Base-by-base conservation (phyloP, 2,329 filamentous ascomycete genomes). In the Colletotrichum musicola region DNA sequence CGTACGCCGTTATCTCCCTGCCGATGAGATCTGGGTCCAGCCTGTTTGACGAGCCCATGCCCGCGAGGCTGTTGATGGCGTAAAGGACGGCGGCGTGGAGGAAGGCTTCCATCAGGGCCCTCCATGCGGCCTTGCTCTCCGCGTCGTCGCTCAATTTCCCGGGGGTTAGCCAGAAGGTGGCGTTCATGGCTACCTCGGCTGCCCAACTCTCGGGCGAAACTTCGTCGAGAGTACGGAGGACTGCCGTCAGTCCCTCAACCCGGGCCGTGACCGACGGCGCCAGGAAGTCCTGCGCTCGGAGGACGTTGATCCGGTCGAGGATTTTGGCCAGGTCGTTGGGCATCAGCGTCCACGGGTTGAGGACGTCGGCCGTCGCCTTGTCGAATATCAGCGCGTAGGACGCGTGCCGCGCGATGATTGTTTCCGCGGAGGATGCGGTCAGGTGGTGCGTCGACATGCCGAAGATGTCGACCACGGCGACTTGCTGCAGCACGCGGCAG, bases 61-160 rank as follows among this genome's bases (percentile, higher is more conserved):
- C n/a, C 13, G 51, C 51, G 7, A 67, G 60, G 2, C 40, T 54
- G 46, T 38, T 58, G 40, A 68, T 64, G 47, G 64, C 64, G 4
- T 64, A 58, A 0, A 59, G 18, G 0, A 50, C 30, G 6, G 51
- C n/a, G 6, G 54, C 64, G n/a, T 18, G 57, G 20, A 38, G 6
- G 47, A 54, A 64, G 0, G 64, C 49, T 6, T 53, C 40, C 64
- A 64, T 64, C 13, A 68, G 20, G 1, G 60, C 64, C 9, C 6
- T 2, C 64, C 47, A 64, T 1, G 64, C 60, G 10, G 27, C 12
- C 7, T 46, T 64, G 0, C 38, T 58, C 0, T 59, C 20, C 0
- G 27, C 9, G 13, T 64, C 64, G 2, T 58, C 47, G 9, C 60
- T 44, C 47, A 68, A 14, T 0, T 35, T 6, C 4, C 4, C 42